Evolutionary conservation across 73 alveolate species (phyloP).

Genomic region (Tetrahymena elliotti): DNA sequence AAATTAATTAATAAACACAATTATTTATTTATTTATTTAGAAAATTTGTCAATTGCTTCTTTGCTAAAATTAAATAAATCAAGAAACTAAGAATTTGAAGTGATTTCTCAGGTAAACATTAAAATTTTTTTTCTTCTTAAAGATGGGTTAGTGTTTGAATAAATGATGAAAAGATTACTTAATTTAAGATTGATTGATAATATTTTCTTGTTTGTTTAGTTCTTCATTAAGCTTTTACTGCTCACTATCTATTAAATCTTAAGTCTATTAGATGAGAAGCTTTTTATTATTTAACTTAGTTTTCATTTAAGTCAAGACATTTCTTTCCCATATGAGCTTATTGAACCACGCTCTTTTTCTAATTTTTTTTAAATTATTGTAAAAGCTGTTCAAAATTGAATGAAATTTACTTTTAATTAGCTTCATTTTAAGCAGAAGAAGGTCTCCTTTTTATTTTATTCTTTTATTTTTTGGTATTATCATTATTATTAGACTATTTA

Average conservation of each 20-base stretch:
- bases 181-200: neutral
- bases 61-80: too few species aligned
- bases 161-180: neutral
- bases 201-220: neutral
- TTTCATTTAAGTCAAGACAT: neutral
- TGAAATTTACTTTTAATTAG: neutral
- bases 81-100: too few species aligned
- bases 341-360: neutral
- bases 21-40: too few species aligned
- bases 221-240: neutral
- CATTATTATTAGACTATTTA: neutral
- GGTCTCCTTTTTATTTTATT: neutral
- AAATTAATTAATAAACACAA: too few species aligned
- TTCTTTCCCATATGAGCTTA: neutral
- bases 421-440: neutral
- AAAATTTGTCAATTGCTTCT: too few species aligned
- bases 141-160: too few species aligned
- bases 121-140: too few species aligned
- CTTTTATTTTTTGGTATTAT: neutral
- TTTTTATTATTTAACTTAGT: neutral
- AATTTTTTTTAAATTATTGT: neutral
- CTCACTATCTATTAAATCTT: neutral
- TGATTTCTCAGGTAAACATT: too few species aligned
- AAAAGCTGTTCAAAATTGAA: neutral
- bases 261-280: neutral